Conservation (phyloP, 306 rosid species). For the Rosa multiflora region DNA sequence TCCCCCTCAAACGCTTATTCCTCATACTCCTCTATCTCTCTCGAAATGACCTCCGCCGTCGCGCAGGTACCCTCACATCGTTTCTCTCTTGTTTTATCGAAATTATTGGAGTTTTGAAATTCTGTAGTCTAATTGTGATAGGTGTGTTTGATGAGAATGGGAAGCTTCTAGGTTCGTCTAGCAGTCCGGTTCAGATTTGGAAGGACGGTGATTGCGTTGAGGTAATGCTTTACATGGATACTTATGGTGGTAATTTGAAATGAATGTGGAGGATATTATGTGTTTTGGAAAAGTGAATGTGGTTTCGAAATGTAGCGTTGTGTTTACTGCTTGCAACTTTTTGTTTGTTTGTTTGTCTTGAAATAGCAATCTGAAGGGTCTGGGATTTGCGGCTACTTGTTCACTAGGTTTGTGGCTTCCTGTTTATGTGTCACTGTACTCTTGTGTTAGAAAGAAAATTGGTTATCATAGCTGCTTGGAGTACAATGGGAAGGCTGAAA, state of each 20-base stretch:
- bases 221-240: constrained; percentile 42
- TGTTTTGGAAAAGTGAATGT: constrained; percentile 7
- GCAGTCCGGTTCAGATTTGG: constrained; percentile 96
- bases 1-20: neutral
- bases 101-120: too few relatives aligned
- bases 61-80: constrained; percentile 56
- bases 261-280: neutral
- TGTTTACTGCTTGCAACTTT: constrained; percentile 25
- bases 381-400: constrained; percentile 96
- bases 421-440: neutral
- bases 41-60: constrained; percentile 53
- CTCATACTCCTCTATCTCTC: constrained; percentile 14
- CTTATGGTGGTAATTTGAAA: neutral
- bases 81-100: neutral
- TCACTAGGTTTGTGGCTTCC: constrained; percentile 68
- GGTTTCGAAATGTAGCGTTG: neutral
- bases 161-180: constrained; percentile 87
- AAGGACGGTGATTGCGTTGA: constrained; percentile 70
- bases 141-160: constrained; percentile 83
- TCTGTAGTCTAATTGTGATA: constrained; percentile 11
- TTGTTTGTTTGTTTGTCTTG: constrained; percentile 17
- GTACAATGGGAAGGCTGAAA: neutral
- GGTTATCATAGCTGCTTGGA: neutral
- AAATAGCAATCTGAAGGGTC: constrained; percentile 90
- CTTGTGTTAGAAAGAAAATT: neutral